phyloP scores from a whole-genome alignment of 768 basidiomycete species.

The Tricholoma sp. region DNA sequence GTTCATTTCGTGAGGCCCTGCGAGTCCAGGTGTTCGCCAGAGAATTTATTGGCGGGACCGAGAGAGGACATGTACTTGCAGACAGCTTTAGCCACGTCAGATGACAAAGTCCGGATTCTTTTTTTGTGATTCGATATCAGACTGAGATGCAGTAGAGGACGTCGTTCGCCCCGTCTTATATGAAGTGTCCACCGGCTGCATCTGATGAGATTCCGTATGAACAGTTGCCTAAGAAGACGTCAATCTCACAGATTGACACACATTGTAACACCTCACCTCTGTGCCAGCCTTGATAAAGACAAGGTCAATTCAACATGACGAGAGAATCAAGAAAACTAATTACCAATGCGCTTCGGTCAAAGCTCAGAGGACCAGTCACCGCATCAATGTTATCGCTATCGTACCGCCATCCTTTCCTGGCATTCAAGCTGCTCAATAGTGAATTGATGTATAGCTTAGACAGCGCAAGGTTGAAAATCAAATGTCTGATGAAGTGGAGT shows the following conservation, averaged over 20 bases:
- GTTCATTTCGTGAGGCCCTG: too few species aligned
- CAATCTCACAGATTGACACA: not conserved
- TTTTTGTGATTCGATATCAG: not conserved
- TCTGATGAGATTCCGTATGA: not conserved
- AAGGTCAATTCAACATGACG: not conserved
- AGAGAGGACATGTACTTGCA: too few species aligned
- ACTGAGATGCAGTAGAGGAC: not conserved
- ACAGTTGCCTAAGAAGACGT: not conserved
- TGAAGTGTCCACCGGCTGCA: not conserved
- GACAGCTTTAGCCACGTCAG: not conserved
- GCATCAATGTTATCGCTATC: not conserved
- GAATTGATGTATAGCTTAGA: constrained; percentile 38
- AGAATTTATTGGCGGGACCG: too few species aligned
- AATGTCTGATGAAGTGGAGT: constrained; percentile 20
- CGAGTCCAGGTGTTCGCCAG: too few species aligned
- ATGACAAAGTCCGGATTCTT: not conserved
- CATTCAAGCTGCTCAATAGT: constrained; percentile 34
- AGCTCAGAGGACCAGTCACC: not conserved
- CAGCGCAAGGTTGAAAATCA: constrained; percentile 33
- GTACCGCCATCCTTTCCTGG: constrained; percentile 25
- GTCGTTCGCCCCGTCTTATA: not conserved
- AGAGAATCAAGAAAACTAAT: too few species aligned
- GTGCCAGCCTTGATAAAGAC: not conserved
- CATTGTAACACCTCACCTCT: not conserved
- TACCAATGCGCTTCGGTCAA: not conserved